phyloP scores from a whole-genome alignment of 1,284 basidiomycete genomes.

The Apiotrichum montevideense region DNA sequence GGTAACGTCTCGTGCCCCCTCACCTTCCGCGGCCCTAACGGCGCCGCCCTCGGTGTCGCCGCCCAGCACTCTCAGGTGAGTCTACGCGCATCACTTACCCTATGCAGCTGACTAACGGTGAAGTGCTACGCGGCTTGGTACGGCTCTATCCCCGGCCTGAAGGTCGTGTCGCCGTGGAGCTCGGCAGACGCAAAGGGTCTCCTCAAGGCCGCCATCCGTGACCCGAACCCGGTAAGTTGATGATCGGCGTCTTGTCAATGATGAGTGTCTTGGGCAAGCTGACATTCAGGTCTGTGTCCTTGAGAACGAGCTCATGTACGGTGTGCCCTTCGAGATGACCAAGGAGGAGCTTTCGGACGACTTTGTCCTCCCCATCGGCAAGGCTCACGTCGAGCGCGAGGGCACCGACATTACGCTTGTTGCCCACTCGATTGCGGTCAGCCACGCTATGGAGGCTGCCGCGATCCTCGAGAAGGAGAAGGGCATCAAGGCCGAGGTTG shows the following conservation, averaged over 20 bases:
- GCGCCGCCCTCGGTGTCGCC: slow-evolving; percentile 92
- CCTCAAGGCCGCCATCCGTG: slow-evolving; percentile 94
- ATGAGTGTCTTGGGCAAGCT: not conserved
- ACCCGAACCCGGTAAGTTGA: slow-evolving; percentile 74
- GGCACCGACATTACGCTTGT: slow-evolving; percentile 94
- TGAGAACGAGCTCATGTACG: slow-evolving; percentile 99
- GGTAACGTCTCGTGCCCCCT: slow-evolving; percentile 97
- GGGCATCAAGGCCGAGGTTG: slow-evolving; percentile 94
- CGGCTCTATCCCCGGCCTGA: slow-evolving; percentile 90
- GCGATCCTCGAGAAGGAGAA: slow-evolving; percentile 84
- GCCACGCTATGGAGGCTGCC: slow-evolving; percentile 85
- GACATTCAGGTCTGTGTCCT: slow-evolving; percentile 69
- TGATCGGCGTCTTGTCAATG: not conserved
- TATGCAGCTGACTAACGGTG: no score
- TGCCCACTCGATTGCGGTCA: slow-evolving; percentile 94
- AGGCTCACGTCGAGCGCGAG: slow-evolving; percentile 90
- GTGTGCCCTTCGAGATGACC: slow-evolving; percentile 92
- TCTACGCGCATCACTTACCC: not conserved
- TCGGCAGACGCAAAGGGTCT: slow-evolving; percentile 98
- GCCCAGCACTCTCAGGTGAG: slow-evolving; percentile 65
- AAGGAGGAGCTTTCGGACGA: slow-evolving; percentile 90
- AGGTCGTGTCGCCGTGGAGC: slow-evolving; percentile 95
- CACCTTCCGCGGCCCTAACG: slow-evolving; percentile 99
- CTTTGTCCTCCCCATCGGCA: slow-evolving; percentile 91
- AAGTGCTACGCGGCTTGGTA: slow-evolving; percentile 94